Evolutionary conservation across 2,329 filamentous ascomycete genomes (phyloP).

Genomic region (Venturia nashicola): DNA sequence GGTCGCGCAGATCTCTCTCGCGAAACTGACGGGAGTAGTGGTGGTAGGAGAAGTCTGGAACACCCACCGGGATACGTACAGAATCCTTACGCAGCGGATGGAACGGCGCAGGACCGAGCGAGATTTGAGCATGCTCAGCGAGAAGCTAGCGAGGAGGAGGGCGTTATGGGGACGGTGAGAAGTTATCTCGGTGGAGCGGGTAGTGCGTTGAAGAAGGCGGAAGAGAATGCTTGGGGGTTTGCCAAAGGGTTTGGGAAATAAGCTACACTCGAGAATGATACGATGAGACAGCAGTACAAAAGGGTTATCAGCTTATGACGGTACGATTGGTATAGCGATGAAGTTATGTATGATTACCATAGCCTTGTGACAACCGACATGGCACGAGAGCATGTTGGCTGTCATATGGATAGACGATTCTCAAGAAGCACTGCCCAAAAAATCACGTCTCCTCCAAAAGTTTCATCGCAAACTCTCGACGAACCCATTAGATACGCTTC

Average conservation of each 20-base stretch:
- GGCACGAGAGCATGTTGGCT: too few relatives aligned
- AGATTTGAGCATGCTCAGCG: constrained; percentile 18
- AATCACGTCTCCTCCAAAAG: too few relatives aligned
- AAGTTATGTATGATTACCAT: too few relatives aligned
- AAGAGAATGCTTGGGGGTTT: constrained; percentile 10
- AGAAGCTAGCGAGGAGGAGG: constrained; percentile 22
- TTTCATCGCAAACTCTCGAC: too few relatives aligned
- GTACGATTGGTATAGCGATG: too few relatives aligned
- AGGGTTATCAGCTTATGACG: neutral
- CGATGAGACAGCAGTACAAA: neutral
- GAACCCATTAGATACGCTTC: too few relatives aligned
- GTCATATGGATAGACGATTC: too few relatives aligned
- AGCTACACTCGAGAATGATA: neutral
- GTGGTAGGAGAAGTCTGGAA: constrained; percentile 18
- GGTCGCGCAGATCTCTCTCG: neutral
- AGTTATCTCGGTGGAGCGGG: constrained; percentile 16
- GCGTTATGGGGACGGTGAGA: constrained; percentile 12
- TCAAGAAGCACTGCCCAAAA: too few relatives aligned
- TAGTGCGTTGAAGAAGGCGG: constrained; percentile 16
- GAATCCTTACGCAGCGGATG: constrained; percentile 30
- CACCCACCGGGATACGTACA: constrained; percentile 38
- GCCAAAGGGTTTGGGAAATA: constrained; percentile 2
- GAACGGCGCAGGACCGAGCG: constrained; percentile 22
- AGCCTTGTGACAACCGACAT: too few relatives aligned
- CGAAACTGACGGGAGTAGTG: constrained; percentile 13